These are phyloP conservation scores for Schrenkiella parvula DNA, from an alignment of 345 rosid genomes.

Conservation along the genomic window DNA sequence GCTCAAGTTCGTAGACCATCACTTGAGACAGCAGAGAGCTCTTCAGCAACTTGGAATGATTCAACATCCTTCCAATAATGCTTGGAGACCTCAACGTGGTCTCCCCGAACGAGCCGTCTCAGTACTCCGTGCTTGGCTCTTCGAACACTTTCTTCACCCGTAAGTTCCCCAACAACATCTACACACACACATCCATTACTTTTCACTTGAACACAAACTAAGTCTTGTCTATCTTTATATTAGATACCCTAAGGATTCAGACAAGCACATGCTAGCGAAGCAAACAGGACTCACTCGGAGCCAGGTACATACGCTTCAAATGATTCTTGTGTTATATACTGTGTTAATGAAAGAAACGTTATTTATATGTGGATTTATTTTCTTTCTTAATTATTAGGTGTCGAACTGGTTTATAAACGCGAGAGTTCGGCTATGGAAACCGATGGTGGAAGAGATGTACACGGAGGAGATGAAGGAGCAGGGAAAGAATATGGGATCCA, in stretches of 20 bases:
- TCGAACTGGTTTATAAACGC: constrained; percentile 99
- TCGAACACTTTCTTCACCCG: constrained; percentile 99
- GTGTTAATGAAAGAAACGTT: not conserved
- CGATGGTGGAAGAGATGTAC: constrained; percentile 99
- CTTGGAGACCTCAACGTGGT: constrained; percentile 99
- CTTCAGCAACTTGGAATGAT: constrained; percentile 96
- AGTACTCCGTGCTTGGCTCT: constrained; percentile 97
- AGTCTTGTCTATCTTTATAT: not conserved
- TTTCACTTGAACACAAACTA: not conserved
- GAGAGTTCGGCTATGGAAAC: constrained; percentile 98
- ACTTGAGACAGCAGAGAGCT: constrained; percentile 88
- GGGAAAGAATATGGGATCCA: constrained; percentile 55
- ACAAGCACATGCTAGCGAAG: constrained; percentile 87
- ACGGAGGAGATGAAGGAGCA: constrained; percentile 79
- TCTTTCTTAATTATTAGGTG: constrained; percentile 47
- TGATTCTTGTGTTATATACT: not conserved
- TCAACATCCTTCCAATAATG: constrained; percentile 71
- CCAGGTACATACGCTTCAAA: constrained; percentile 48
- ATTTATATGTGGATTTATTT: not conserved
- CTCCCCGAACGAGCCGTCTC: constrained; percentile 93
- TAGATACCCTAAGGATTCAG: constrained; percentile 97
- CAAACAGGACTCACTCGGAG: constrained; percentile 95
- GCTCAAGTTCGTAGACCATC: constrained; percentile 89
- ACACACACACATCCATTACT: not conserved
- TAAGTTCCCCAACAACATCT: constrained; percentile 33